phyloP scores from a whole-genome alignment of 2,329 filamentous ascomycete genomes.

The Calonectria hongkongensis region DNA sequence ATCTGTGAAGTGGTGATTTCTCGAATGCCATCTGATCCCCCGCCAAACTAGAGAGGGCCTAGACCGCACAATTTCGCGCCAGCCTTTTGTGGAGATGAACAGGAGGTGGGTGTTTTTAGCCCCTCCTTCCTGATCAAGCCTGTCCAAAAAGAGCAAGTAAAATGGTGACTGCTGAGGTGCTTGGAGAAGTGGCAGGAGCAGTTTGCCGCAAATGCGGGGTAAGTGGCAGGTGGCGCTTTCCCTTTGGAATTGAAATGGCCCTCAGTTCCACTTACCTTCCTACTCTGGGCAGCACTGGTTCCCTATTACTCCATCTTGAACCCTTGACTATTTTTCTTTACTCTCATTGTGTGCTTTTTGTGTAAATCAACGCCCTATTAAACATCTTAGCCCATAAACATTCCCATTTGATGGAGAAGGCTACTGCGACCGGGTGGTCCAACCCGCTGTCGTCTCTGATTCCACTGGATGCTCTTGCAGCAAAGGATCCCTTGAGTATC shows the following conservation, averaged over 20 bases:
- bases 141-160: background rate
- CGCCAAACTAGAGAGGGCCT: too few relatives aligned
- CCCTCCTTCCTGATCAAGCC: background rate
- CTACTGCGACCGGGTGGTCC: background rate
- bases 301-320: background rate
- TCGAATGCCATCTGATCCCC: too few relatives aligned
- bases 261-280: background rate
- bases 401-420: background rate
- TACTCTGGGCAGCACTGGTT: background rate
- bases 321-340: background rate
- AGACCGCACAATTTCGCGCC: too few relatives aligned
- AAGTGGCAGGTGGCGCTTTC: background rate
- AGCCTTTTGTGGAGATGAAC: too few relatives aligned
- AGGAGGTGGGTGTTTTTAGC: too few relatives aligned
- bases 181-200: background rate
- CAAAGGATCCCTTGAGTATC: background rate
- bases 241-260: background rate
- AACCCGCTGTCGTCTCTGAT: background rate
- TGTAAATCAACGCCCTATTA: background rate
- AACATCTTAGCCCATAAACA: too few relatives aligned
- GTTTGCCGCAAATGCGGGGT: background rate
- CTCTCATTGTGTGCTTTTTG: background rate
- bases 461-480: background rate
- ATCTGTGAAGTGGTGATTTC: too few relatives aligned
- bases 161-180: too few relatives aligned